These are phyloP conservation scores for Cyclocybe aegerita DNA, from an alignment of 768 basidiomycete genomes.

Conservation along the genomic window DNA sequence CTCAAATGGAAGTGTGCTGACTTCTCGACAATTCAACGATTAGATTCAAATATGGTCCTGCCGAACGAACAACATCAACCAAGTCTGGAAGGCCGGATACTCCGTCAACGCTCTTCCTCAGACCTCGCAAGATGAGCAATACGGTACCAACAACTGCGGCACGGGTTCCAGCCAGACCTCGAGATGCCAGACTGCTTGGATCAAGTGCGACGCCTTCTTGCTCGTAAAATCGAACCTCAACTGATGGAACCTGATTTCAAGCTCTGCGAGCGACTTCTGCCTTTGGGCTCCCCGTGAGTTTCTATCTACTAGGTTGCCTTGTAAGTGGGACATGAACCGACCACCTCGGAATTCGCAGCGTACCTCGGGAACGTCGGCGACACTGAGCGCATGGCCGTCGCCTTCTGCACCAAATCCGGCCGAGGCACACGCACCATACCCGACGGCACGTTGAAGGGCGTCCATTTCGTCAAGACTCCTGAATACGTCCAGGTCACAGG, in stretches of 20 bases:
- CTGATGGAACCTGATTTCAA: constrained; percentile 17
- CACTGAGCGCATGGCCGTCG: constrained; percentile 66
- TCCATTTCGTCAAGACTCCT: constrained; percentile 66
- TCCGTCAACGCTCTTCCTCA: constrained; percentile 38
- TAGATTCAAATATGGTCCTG: constrained; percentile 52
- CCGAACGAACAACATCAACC: constrained; percentile 40
- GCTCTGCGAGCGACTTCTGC: constrained; percentile 66
- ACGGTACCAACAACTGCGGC: constrained; percentile 69
- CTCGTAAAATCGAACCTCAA: not conserved
- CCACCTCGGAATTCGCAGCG: constrained; percentile 15
- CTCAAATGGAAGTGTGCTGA: not conserved
- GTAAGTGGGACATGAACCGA: not conserved
- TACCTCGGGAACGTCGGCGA: constrained; percentile 57
- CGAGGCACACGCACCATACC: constrained; percentile 76
- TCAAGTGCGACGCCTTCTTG: constrained; percentile 49
- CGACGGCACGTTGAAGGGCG: constrained; percentile 59
- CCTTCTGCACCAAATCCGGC: constrained; percentile 75
- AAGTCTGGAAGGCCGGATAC: constrained; percentile 55
- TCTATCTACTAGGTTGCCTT: not conserved
- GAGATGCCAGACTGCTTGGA: constrained; percentile 67
- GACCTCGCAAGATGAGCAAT: constrained; percentile 58
- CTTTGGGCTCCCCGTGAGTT: constrained; percentile 59
- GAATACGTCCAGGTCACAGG: constrained; percentile 66
- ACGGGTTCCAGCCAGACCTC: constrained; percentile 54
- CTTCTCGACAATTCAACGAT: not conserved